These are phyloP conservation scores for Cyberlindnera galapagoensis DNA, from an alignment of 805 yeast species.

Conservation along the genomic window DNA sequence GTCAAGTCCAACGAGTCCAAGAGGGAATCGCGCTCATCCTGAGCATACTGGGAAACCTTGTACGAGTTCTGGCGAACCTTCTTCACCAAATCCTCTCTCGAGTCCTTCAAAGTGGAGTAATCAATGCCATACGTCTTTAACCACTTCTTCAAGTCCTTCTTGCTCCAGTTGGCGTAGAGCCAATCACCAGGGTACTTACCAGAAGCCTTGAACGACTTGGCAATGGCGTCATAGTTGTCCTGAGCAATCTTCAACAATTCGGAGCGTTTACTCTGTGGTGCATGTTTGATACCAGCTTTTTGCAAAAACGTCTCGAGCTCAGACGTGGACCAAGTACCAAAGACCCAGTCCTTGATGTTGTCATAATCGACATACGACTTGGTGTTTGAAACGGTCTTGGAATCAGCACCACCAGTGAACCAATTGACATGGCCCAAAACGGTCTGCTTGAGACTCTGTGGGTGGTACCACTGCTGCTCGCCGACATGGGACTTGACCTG, in stretches of 20 bases:
- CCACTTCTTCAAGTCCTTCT: conserved; percentile 43
- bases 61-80: conserved; percentile 40
- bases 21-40: conserved; percentile 32
- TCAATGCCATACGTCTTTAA: conserved; percentile 38
- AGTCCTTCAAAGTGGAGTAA: conserved; percentile 29
- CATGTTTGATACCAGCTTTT: conserved; percentile 25
- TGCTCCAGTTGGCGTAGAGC: conserved; percentile 49
- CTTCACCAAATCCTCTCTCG: conserved; percentile 40
- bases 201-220: conserved; percentile 29
- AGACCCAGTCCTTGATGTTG: conserved; percentile 37
- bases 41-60: conserved; percentile 33
- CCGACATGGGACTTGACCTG: no score
- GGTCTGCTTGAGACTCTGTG: conserved; percentile 11
- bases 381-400: background rate
- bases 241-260: conserved; percentile 37
- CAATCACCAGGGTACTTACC: conserved; percentile 45
- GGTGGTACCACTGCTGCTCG: conserved; percentile 12
- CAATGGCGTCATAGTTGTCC: conserved; percentile 34
- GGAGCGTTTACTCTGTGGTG: conserved; percentile 27
- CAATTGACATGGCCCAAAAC: conserved; percentile 7
- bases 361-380: conserved; percentile 10
- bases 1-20: conserved; percentile 35
- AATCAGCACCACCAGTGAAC: conserved; percentile 2
- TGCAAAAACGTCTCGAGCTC: conserved; percentile 30
- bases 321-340: conserved; percentile 37